phyloP scores from a whole-genome alignment of 2,329 filamentous ascomycete species.

The Tolypocladium capitatum region DNA sequence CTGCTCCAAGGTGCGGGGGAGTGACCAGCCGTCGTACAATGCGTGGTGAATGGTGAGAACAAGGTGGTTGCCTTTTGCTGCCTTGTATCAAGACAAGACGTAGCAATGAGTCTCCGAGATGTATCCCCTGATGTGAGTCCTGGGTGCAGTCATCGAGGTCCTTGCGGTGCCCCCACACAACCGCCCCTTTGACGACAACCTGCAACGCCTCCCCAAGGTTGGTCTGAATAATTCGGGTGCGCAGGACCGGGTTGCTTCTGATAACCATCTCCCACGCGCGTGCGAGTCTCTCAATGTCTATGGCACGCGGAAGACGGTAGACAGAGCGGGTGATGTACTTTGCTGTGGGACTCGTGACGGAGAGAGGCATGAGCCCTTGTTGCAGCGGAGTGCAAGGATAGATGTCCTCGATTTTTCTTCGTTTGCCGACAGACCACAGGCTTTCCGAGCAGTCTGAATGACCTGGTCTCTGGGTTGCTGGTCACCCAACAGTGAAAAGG shows the following conservation, averaged over 20 bases:
- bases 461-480: neutral
- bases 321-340: constrained; percentile 8
- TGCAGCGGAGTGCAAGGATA: constrained; percentile 24
- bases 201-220: neutral
- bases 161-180: neutral
- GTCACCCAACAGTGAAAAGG: constrained; percentile 3
- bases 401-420: constrained; percentile 14
- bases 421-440: neutral
- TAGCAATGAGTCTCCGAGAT: constrained; percentile 25
- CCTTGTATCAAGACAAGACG: constrained; percentile 24
- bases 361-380: constrained; percentile 20
- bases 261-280: neutral
- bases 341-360: constrained; percentile 7
- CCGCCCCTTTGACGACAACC: neutral
- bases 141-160: neutral
- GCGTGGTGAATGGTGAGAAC: constrained; percentile 30
- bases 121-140: constrained; percentile 10
- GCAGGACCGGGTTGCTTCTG: neutral
- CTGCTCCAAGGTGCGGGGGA: constrained; percentile 29
- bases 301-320: constrained; percentile 4
- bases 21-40: constrained; percentile 34
- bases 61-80: constrained; percentile 21
- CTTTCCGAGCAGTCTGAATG: neutral
- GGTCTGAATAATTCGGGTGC: constrained; percentile 1
- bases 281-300: constrained; percentile 3